phyloP scores from a whole-genome alignment of 257 asterid genomes.

The Solanum etuberosum region DNA sequence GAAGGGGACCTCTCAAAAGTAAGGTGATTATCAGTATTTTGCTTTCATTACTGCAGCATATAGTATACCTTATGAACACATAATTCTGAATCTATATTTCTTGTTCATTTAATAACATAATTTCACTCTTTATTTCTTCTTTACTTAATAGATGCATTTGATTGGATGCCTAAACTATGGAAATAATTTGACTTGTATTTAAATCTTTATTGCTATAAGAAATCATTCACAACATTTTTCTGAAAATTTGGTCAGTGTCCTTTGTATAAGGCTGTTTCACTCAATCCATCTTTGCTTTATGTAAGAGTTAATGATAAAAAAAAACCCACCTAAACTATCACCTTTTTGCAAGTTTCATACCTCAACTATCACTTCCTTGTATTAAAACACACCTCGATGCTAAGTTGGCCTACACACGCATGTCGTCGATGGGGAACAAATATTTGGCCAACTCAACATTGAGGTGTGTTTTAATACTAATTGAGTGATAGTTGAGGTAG shows the following conservation, averaged over 20 bases:
- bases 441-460: not conserved
- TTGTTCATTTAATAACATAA: not conserved
- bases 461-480: not conserved
- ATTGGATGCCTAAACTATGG: not conserved
- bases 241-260: not conserved
- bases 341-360: not conserved
- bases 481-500: not conserved
- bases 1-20: slow-evolving; percentile 86
- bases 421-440: not conserved
- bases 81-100: not conserved
- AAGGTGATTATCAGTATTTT: slow-evolving; percentile 43
- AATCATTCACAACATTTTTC: not conserved
- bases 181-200: not conserved
- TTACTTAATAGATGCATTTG: not conserved
- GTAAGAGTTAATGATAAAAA: not conserved
- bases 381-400: not conserved
- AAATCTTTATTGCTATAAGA: not conserved
- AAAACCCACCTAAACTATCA: not conserved
- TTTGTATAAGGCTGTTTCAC: not conserved
- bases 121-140: not conserved
- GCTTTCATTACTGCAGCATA: not conserved
- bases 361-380: not conserved
- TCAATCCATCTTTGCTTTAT: not conserved
- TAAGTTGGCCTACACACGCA: not conserved
- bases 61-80: not conserved